These are phyloP conservation scores for Capronia americana DNA, from an alignment of 2,329 filamentous ascomycete genomes.

Conservation along the genomic window DNA sequence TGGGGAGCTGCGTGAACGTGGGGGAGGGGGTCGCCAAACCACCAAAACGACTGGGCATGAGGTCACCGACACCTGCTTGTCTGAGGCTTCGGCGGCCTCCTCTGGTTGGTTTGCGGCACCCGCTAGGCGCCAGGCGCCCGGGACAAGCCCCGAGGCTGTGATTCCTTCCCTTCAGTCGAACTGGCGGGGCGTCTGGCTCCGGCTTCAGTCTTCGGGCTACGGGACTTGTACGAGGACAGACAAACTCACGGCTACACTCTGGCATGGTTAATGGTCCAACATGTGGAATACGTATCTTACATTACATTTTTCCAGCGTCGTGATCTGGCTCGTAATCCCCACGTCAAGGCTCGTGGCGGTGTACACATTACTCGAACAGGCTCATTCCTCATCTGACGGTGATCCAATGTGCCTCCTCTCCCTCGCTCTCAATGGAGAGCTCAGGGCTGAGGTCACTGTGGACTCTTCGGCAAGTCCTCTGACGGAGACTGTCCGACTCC, in stretches of 20 bases:
- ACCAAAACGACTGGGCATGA: background rate
- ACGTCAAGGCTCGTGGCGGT: background rate
- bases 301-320: too few relatives aligned
- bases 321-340: too few relatives aligned
- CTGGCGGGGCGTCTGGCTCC: background rate
- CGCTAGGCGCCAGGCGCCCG: background rate
- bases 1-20: slow-evolving; percentile 1
- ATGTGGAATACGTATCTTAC: background rate
- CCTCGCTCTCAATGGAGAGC: background rate
- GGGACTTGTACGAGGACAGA: too few relatives aligned
- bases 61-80: background rate
- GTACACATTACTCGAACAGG: background rate
- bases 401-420: background rate
- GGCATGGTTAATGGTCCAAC: background rate
- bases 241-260: background rate
- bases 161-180: background rate
- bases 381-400: background rate
- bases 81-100: background rate
- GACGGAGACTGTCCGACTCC: slow-evolving; percentile 2
- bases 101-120: background rate
- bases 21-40: background rate
- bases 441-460: background rate
- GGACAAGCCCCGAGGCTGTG: background rate
- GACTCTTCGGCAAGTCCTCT: background rate
- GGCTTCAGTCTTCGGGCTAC: background rate